Conservation (phyloP, 352 stramenopile species). For the Pythium aquatile region DNA sequence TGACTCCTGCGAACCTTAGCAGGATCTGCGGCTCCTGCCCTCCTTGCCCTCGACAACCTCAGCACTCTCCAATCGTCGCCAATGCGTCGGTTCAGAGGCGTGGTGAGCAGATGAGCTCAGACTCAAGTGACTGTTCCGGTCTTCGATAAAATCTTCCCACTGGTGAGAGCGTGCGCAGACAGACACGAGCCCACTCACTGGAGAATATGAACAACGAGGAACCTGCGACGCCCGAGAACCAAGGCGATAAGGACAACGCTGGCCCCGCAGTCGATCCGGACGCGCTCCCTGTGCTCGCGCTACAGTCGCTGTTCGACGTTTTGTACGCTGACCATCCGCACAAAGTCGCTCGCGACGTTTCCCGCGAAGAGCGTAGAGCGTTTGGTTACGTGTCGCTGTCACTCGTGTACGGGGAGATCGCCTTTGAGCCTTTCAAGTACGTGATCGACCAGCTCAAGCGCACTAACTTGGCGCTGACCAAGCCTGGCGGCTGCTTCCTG, state of each 20-base stretch:
- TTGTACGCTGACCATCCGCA: slow-evolving; percentile 50
- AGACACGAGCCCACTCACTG: background rate
- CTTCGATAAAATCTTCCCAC: background rate
- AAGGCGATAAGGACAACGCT: background rate
- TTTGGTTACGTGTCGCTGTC: slow-evolving; percentile 65
- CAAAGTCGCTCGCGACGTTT: slow-evolving; percentile 38
- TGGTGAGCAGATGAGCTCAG: background rate
- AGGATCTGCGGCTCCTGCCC: background rate
- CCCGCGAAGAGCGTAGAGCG: slow-evolving; percentile 42
- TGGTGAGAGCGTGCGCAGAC: too few species aligned
- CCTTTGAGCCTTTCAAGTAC: slow-evolving; percentile 73
- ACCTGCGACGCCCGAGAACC: background rate
- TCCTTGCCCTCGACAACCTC: background rate
- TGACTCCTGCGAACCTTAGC: background rate
- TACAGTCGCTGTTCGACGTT: slow-evolving; percentile 37
- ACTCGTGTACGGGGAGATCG: slow-evolving; percentile 90
- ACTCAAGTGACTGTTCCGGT: background rate
- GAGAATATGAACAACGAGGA: background rate
- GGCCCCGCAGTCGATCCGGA: background rate
- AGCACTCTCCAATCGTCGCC: background rate
- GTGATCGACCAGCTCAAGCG: slow-evolving; percentile 64
- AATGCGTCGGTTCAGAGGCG: background rate
- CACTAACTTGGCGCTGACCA: slow-evolving; percentile 54
- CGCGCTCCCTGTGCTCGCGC: slow-evolving; percentile 1
- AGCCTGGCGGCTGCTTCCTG: slow-evolving; percentile 76